Base-by-base conservation (phyloP, 2,329 filamentous ascomycete genomes). In the Colletotrichum paranaense region DNA sequence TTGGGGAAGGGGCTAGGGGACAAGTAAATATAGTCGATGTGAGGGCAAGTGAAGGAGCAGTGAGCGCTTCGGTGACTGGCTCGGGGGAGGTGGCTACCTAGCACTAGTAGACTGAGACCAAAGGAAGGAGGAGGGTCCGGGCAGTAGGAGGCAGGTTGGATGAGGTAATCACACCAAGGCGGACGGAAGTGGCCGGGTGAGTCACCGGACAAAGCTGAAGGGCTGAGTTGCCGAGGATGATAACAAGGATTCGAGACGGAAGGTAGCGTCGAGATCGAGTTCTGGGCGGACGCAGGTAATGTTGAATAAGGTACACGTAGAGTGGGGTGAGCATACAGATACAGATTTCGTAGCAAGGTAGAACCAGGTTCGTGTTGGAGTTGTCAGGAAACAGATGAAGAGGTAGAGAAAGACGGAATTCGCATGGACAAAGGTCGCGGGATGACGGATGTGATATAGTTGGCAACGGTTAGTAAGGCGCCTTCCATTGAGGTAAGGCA, bases 141-240 rank as follows among this genome's bases (percentile, higher is more conserved):
- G 49, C 11, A 46, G 22, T 38, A 11, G 14, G 30, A 68, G 28
- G 35, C 24, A 52, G 57, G 56, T 32, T 14, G 46, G 52, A 28
- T 42, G 16, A 70, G 16, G 46, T 68, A 68, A 26, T 57, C 56
- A 38, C 30, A 58, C 53, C 56, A 22, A 55, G 19, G 19, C 3
- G 59, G 59, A 68, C 26, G 67, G 59, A 59, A 69, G 53, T 59
- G 59, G 59, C 66, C 70, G 66, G 59, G 70, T 72, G 70, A 72
- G 70, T 72, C 70, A 69, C 70, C 66, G 42, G 58, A 28, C 65
- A 28, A 56, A 22, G 53, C 32, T 32, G 52, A 65, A 32, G 38
- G 28, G 26, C 28, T 24, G 52, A 53, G 46, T 57, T 26, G 30
- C 49, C 62, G 62, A 55, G 62, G 46, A 64, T 38, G 22, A 26